A percentile compares a stretch with the other conserved stretches of the same genome.
Evolutionary conservation across 371 early-diverging fungal species (phyloP).

Genomic region (Parasitella parasitica): DNA sequence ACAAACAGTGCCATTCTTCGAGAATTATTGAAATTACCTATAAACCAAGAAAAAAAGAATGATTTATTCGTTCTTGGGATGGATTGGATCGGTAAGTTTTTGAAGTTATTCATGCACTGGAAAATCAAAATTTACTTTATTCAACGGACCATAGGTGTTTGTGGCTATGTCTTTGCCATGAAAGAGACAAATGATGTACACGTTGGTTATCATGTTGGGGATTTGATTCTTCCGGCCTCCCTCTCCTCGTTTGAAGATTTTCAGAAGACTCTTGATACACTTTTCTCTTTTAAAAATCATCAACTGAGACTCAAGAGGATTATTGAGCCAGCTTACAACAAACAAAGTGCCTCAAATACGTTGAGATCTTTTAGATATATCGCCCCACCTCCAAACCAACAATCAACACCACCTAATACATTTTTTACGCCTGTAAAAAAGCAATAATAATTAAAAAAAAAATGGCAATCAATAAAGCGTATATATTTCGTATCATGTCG

Average conservation of each 20-base stretch:
- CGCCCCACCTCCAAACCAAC: neutral
- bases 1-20: neutral
- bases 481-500: too few species aligned
- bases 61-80: neutral
- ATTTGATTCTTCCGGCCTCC: neutral
- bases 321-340: neutral
- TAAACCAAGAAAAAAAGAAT: neutral
- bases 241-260: constrained; percentile 5
- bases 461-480: too few species aligned
- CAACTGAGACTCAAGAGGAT: neutral
- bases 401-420: neutral
- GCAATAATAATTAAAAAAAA: too few species aligned
- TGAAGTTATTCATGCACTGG: neutral
- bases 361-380: neutral
- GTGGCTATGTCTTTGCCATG: neutral
- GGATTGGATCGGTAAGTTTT: constrained; percentile 3
- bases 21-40: neutral
- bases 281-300: neutral
- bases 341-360: neutral
- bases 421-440: constrained; percentile 1
- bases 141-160: neutral
- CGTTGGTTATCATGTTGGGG: neutral
- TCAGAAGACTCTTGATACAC: neutral
- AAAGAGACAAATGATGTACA: neutral
- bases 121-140: neutral